Conservation (phyloP, 176 grass and related monocot genomes). For the Secale cereale region DNA sequence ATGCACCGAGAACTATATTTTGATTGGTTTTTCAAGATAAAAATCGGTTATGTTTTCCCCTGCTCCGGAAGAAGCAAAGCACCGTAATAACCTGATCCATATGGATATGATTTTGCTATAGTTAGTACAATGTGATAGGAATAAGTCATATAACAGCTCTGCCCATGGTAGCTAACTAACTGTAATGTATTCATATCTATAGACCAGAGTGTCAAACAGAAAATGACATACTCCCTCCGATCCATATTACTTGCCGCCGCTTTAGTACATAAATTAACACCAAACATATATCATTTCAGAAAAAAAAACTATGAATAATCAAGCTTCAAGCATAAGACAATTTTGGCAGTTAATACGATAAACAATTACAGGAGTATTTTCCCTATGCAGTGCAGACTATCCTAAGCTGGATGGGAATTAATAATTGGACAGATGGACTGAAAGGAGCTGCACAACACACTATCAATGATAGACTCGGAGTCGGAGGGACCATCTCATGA, state of each 20-base stretch:
- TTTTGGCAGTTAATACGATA: not conserved
- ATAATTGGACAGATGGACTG: not conserved
- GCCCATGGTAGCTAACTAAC: not conserved
- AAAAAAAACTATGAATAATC: not conserved
- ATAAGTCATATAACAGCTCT: not conserved
- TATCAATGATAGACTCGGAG: not conserved
- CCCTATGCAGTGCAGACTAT: not conserved
- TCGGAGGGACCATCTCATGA: not conserved
- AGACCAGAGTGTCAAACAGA: not conserved
- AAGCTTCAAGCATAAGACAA: not conserved
- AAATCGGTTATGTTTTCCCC: not conserved
- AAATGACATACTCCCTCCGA: too few relatives aligned
- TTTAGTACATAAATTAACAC: not conserved
- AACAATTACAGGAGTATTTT: not conserved
- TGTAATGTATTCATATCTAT: not conserved
- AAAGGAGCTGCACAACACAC: not conserved
- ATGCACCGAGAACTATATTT: not conserved
- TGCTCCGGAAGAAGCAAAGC: not conserved
- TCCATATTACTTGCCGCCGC: too few relatives aligned
- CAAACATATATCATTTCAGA: not conserved
- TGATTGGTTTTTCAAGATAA: not conserved
- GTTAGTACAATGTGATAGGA: not conserved
- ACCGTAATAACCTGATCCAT: not conserved
- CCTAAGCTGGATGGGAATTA: not conserved
- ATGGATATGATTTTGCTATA: not conserved